Evolutionary conservation across 352 stramenopile genomes (phyloP), one percentile per base, ranked within the genome.

Genomic region (Nothophytophthora sp.): DNA sequence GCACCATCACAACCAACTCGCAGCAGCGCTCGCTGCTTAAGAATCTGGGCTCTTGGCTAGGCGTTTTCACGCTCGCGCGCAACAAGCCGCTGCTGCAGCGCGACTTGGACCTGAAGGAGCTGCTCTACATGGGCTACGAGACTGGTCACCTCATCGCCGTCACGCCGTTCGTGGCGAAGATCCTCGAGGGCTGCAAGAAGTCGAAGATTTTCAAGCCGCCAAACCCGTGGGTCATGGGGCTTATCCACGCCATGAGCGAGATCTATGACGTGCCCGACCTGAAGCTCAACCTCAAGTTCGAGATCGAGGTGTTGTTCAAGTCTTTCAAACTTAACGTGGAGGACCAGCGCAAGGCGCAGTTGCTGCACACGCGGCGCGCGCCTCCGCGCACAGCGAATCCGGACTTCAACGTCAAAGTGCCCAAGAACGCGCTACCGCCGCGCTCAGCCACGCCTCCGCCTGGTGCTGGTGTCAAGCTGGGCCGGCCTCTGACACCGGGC

Each of bases 211-310:
- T 99, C 67, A 95, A 96, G 53, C 96, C 96, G 22, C 96, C 97
- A 1, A 99, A 99, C 73, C 97, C 97, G 27, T 99, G 98, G 98
- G 81, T 99, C 15, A 99, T 99, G 96, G 96, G 96, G n/a, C 86
- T 99, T 55, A 92, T 99, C 28, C 85, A 97, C 66, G 90, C 98
- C 8, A 98, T 99, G 76, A 88, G 90, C 32, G 96, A 98, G 48
- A 89, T 99, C 24, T 99, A 99, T 68, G 90, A 99, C 56, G 95
- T 99, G 5, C 90, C 98, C n/a, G 96, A 99, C 56, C 82, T 99
- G 35, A 99, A 99, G 68, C 96, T 99, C 56, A 99, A 99, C 70
- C 96, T 99, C 40, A 99, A 99, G 64, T 99, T 99, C 68, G 97
- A 99, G 71, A 98, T 99, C 39, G 97, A 99, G 76, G 96, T 99